phyloP scores from a whole-genome alignment of 1,284 basidiomycete species.

The Naganishia albida region DNA sequence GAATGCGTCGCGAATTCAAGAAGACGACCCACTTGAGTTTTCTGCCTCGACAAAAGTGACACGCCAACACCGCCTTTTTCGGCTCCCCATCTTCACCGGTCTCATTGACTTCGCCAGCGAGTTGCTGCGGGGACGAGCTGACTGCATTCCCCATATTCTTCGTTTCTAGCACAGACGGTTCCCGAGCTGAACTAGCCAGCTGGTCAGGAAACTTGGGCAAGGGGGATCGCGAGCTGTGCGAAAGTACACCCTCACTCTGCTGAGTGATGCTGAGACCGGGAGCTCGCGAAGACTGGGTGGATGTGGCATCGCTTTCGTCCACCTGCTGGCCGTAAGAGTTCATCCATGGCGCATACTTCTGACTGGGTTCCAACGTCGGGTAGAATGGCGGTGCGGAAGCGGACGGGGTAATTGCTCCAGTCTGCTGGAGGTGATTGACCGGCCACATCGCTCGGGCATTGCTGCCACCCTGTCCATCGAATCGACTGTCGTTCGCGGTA shows the following conservation, averaged over 20 bases:
- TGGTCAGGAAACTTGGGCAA: not conserved
- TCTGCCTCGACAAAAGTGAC: slow-evolving; percentile 54
- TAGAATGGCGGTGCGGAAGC: not conserved
- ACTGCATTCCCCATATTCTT: not conserved
- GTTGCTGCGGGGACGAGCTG: not conserved
- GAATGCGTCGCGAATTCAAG: not conserved
- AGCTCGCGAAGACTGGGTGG: slow-evolving; percentile 6
- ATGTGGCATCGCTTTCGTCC: slow-evolving; percentile 8
- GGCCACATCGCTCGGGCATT: slow-evolving; percentile 5
- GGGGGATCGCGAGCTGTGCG: not conserved
- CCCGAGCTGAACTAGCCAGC: not conserved
- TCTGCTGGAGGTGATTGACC: slow-evolving; percentile 3
- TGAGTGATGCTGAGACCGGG: not conserved
- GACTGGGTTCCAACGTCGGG: not conserved
- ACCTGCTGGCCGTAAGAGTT: slow-evolving; percentile 8
- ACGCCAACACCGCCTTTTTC: slow-evolving; percentile 52
- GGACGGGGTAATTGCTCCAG: not conserved
- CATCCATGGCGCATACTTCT: slow-evolving; percentile 6
- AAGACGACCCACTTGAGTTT: slow-evolving; percentile 52
- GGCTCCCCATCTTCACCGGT: slow-evolving; percentile 22
- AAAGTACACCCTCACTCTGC: not conserved
- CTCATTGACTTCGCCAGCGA: not conserved
- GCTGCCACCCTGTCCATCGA: not conserved
- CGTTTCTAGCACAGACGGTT: not conserved
- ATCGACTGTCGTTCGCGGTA: not conserved